Evolutionary conservation across 306 rosid genomes (phyloP), one percentile per base, ranked within the genome.

Genomic region (Rosa lucieae): DNA sequence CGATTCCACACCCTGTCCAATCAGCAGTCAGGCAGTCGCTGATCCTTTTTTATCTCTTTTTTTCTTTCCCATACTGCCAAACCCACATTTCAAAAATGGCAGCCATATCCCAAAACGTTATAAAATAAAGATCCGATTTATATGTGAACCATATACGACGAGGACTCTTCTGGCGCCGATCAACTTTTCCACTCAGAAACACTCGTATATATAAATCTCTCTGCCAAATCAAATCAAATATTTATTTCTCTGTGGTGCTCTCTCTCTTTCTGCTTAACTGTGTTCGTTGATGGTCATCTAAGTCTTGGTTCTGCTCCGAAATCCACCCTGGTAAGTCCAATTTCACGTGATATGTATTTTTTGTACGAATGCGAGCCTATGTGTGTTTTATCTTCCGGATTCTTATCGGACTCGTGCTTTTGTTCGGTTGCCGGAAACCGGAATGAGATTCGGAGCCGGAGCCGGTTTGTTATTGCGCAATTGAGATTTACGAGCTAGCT

Each of bases 241-340:
- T 56, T 11, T 26, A 1, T 5, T 39, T 61, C 66, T 23, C 66
- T 26, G 4, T 49, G 15, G 15, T 23, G 59, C n/a, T 49, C 62
- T 20, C 62, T 7, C 51, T 10, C 51, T 1, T 26, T 26, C 29
- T 2, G 66, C 66, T 23, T 26, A 23, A 37, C 17, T 26, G 44
- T 4, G 78, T 10, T 75, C 20, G 79, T 87, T 85, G 83, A 85
- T 76, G 86, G 73, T 78, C 83, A 77, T 85, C 86, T 78, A 82
- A 81, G 6, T 51, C 80, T 13, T 40, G 6, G 47, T 4, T 44
- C 46, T 3, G 62, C 39, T 72, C 84, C 8, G 42, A 35, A 43
- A 44, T 71, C 62, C 74, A 2, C 66, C 10, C 48, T 43, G 78
- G 81, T 85, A 66, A 74, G 58, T 29, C 70, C 13, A 43, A 23